A percentile compares a stretch with the other conserved stretches of the same genome.
phyloP scores from a whole-genome alignment of 305 asterid species.

The Vinca major region DNA sequence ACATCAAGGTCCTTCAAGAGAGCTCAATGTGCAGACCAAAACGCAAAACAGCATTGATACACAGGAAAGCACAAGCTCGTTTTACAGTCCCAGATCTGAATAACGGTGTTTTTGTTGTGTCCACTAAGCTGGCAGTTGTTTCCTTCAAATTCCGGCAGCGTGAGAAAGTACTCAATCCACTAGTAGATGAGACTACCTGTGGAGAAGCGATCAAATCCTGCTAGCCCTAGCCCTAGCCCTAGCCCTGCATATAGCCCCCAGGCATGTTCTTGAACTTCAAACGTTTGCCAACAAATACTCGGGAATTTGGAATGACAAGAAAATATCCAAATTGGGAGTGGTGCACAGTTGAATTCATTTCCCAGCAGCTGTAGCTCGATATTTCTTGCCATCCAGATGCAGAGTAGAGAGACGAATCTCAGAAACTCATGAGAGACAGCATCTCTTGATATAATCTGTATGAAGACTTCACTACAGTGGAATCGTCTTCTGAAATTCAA shows the following conservation, averaged over 20 bases:
- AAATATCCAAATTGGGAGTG: not conserved
- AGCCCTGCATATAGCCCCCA: not conserved
- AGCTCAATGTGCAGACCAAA: not conserved
- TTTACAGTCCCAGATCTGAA: not conserved
- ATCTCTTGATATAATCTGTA: constrained; percentile 14
- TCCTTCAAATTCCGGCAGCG: not conserved
- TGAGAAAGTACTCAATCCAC: not conserved
- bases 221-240: not conserved
- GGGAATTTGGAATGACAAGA: constrained; percentile 3
- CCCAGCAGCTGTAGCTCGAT: not conserved
- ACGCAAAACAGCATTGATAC: not conserved
- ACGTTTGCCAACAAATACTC: constrained; percentile 4
- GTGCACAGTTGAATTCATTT: not conserved
- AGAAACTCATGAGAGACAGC: constrained; percentile 1
- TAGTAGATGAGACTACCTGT: not conserved
- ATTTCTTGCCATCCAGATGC: constrained; percentile 7
- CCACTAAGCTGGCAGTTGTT: not conserved
- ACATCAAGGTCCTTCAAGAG: not conserved
- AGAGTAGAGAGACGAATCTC: not conserved
- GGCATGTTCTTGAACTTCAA: not conserved
- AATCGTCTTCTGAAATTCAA: constrained; percentile 32
- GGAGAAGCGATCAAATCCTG: not conserved
- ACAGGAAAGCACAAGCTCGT: not conserved
- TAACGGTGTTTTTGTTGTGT: not conserved
- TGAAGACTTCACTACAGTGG: constrained; percentile 13